Evolutionary conservation across 495 filamentous ascomycete species (phyloP).

Genomic region (Xylaria flabelliformis): DNA sequence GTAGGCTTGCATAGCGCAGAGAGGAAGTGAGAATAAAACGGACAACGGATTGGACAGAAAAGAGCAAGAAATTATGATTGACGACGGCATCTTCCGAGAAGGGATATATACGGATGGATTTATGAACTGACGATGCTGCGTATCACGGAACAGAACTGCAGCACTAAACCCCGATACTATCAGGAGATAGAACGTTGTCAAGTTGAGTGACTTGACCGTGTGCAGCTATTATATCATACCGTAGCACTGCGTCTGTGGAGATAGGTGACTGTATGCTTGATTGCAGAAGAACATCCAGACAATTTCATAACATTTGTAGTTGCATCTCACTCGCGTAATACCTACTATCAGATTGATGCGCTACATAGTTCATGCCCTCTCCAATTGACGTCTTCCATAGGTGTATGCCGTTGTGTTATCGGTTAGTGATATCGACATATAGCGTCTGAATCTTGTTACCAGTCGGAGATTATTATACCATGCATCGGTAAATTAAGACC

Average conservation of each 20-base stretch:
- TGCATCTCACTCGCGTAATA: background rate
- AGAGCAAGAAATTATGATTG: background rate
- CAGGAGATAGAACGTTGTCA: too few relatives aligned
- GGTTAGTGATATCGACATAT: background rate
- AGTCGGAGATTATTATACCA: background rate
- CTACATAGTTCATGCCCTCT: background rate
- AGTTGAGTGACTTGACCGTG: too few relatives aligned
- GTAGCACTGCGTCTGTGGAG: background rate
- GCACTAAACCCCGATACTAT: too few relatives aligned
- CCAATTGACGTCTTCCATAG: background rate
- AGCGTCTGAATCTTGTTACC: background rate
- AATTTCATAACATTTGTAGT: background rate
- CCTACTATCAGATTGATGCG: background rate
- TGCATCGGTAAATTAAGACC: conserved; percentile 4
- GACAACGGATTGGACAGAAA: background rate
- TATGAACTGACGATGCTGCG: background rate
- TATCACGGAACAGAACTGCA: too few relatives aligned
- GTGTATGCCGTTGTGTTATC: background rate
- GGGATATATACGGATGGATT: background rate
- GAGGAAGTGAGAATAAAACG: background rate
- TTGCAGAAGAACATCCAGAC: background rate
- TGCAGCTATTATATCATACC: too few relatives aligned
- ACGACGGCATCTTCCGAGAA: background rate
- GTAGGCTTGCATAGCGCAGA: too few relatives aligned
- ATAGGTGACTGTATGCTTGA: background rate